Evolutionary conservation across 352 stramenopile species (phyloP), one percentile per base, ranked within the genome.

Genomic region (Pythium dissimile): DNA sequence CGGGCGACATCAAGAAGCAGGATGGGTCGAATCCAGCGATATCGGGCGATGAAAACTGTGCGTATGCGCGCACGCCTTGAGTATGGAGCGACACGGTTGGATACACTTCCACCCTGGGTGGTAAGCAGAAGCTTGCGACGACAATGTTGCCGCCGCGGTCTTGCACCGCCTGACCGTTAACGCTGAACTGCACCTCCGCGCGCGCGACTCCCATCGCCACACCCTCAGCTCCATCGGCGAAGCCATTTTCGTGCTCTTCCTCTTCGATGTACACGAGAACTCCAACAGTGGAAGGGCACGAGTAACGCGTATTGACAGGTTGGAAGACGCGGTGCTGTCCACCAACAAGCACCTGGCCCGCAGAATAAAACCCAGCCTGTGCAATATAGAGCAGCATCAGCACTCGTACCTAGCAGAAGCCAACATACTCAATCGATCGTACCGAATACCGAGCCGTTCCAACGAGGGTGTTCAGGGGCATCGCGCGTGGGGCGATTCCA

Each of bases 71-170:
- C 18, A 90, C 69, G 43, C 87, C 77, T 39, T 89, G 84, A 21
- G 83, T 91, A 70, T 95, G 83, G 34, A 95, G 72, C 23, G 83
- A 92, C 55, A 95, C 67, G 2, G 85, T 95, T 54, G 85, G 85
- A 51, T 82, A 95, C 57, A 95, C 64, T 45, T 95, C 85, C 20
- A 72, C 80, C 23, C 69, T 63, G 0, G 80, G 65, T 23, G 84
- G 78, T 32, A 92, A 80, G 21, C 69, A 65, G 34, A 92, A 43
- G 20, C 66, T 67, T 48, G 87, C 86, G 54, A 88, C 70, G 52
- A 90, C 65, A 51, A 87, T 71, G 9, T 71, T 42, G 45, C 77
- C 69, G 49, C 66, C 56, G n/a, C 52, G 64, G 45, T 91, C 84
- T 12, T 77, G 77, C 1, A 93, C 59, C n/a, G 75, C 70, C 1